Base-by-base conservation (phyloP, 306 rosid genomes). In the Gleditsia sinensis region DNA sequence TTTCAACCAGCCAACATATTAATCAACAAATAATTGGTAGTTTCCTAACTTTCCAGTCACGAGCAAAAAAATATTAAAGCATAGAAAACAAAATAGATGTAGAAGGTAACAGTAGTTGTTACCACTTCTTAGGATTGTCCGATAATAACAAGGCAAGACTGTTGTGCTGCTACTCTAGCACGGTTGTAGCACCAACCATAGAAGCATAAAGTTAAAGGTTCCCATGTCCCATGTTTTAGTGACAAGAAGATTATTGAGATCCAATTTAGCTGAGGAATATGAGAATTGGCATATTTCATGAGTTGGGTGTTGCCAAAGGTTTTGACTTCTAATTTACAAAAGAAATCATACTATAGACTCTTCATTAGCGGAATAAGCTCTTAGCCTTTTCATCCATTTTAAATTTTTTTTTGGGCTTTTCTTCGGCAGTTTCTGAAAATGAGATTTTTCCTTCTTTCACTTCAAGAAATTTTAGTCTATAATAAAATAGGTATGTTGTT, bases 311-410 rank as follows among this genome's bases (percentile, higher is more conserved):
- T 43, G 17, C 50, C 50, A 43, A 43, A 43, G 16, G 17, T 43
- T 43, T 13, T 43, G 16, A 12, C 50, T 13, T 43, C 50, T 11
- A 4, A 12, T 43, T 12, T 1, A 11, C 11, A 6, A 7, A 43
- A 13, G 43, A 37, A 37, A 54, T 24, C 7, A 56, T 32, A 59
- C 32, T 33, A 5, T 33, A 33, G 7, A 28, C 19, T 28, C 28
- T 39, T 56, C 14, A 46, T 48, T 36, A 36, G 37, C 36, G 65
- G 62, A 51, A 53, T 64, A 64, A 64, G 56, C 53, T 40, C 12
- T 51, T 51, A 25, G 24, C 16, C 39, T 27, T 53, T 51, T 23
- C 46, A 25, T 23, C 61, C 21, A 50, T 54, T 63, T 48, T 19
- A 42, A 30, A 10, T 12, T 40, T 9, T 72, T 34, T n/a, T n/a